Base-by-base conservation (phyloP, 805 yeast species). In the Lachancea sp. region DNA sequence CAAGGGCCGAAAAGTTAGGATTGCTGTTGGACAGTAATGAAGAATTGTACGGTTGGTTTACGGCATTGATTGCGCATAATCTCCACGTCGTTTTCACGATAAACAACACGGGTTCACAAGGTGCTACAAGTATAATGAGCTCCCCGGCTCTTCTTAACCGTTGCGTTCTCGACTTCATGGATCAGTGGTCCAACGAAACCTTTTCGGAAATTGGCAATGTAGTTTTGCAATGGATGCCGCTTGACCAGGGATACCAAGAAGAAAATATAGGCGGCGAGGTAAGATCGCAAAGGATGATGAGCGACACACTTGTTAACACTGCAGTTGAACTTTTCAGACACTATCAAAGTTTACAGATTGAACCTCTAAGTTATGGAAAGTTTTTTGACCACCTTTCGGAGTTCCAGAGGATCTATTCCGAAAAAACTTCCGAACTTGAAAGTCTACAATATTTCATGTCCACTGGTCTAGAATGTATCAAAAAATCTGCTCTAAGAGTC, bases 81-180 rank as follows among this genome's bases (percentile, higher is more conserved):
- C 67, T 91, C 16, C 98, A 91, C 61, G 90, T 89, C 20, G 77
- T 88, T 0, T 87, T 91, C 58, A 85, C 89, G 0, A 73, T 87
- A 50, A 75, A 78, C 46, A 81, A 81, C 25, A 75, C 79, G 0
- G 63, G 70, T 13, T 50, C 55, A 2, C 33, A 47, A 1, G 35
- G 45, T 6, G 52, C 60, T 8, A 70, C 81, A 0, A 75, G 73
- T 16, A 70, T 81, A 12, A 71, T 82, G 2, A 70, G 88, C 0
- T 90, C 96, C 0, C 95, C 96, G 0, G 97, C 97, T 0, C 66
- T 90, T 29, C 82, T 87, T 64, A 90, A 90, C 57, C 70, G 98
- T 57, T 90, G 97, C 69, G 95, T 87, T 1, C 64, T 91, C 32
- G 78, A 82, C 56, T 86, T 91, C 89, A 79, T 88, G 82, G 95